Evolutionary conservation across 2,329 filamentous ascomycete species (phyloP), one percentile per base, ranked within the genome.

Genomic region (Phoma herbarum): DNA sequence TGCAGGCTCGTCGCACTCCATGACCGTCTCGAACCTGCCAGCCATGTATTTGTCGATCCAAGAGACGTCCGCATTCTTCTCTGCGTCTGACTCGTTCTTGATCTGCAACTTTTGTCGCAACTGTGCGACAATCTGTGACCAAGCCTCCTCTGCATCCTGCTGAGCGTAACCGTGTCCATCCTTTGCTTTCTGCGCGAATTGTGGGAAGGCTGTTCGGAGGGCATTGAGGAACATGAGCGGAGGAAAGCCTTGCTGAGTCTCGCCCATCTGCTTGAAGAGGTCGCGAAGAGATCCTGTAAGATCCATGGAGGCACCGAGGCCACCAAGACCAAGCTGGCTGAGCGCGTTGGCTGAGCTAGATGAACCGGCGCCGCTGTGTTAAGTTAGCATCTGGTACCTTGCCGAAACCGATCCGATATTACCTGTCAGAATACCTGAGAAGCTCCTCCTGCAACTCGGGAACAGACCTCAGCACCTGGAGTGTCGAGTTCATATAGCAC

Each of bases 121-220:
- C 72, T 94, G 91, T 43, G 90, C 88, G 6, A 99, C 81, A 61
- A 99, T 96, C 75, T 98, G 94, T 20, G 94, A 95, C 93, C 94
- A 99, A 45, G 94, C 95, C 78, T 99, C 95, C 78, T 99, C 95
- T 1, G 95, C 95, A 80, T 99, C 95, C 79, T 99, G 95, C 79
- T 99, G 95, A n/a, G 95, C 93, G 73, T 90, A 98, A 7, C 91
- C 93, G 57, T 89, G 84, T 22, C 92, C 91, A 29, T 89, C 89
- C 75, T 91, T 93, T 54, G 92, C 87, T 71, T 87, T 90, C 79
- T 99, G 93, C 11, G 92, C 93, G 74, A 99, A 99, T 74, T 98
- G 95, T 10, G 95, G 95, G 73, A 92, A 97, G 0, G 88, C 85
- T 26, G 83, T 83, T 60, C 94, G 89, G 16, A 99, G 84, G 4